Evolutionary conservation across 2,329 filamentous ascomycete genomes (phyloP).

Genomic region (Nigrograna mackinnonii): DNA sequence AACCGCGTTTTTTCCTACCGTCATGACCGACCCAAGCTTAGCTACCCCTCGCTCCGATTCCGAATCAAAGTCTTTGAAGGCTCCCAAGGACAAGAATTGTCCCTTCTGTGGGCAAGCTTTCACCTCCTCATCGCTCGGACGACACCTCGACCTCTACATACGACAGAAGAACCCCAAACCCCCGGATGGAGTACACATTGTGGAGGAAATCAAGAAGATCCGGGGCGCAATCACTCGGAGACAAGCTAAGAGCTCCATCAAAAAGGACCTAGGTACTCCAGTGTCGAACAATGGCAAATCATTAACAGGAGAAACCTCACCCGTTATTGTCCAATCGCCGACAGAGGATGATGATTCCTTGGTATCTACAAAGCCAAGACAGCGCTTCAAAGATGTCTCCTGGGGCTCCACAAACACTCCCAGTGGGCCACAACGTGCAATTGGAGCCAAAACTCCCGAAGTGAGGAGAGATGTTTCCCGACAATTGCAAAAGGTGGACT

Average conservation of each 20-base stretch:
- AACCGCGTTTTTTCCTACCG: background rate
- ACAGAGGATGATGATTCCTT: conserved; percentile 27
- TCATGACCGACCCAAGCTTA: conserved; percentile 25
- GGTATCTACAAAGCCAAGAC: conserved; percentile 36
- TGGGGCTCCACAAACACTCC: conserved; percentile 82
- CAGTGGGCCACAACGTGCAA: conserved; percentile 60
- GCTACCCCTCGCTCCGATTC: conserved; percentile 40
- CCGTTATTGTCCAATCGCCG: conserved; percentile 26
- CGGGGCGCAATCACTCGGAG: conserved; percentile 84
- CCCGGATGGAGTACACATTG: conserved; percentile 84
- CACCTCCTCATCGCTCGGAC: conserved; percentile 89
- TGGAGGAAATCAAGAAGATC: conserved; percentile 83
- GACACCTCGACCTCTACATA: conserved; percentile 92
- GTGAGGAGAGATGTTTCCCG: conserved; percentile 40
- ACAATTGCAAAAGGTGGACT: conserved; percentile 57
- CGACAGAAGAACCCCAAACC: conserved; percentile 90
- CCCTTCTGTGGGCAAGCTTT: conserved; percentile 88
- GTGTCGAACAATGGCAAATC: conserved; percentile 47
- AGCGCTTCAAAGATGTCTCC: conserved; percentile 63
- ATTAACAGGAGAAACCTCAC: conserved; percentile 22
- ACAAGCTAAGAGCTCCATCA: conserved; percentile 71
- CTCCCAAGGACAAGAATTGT: conserved; percentile 83
- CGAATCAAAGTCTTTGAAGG: conserved; percentile 37
- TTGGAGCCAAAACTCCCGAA: conserved; percentile 51
- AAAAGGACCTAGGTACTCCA: conserved; percentile 62